These are phyloP conservation scores for Entonaema liquescens DNA, from an alignment of 495 filamentous ascomycete species.

Conservation along the genomic window DNA sequence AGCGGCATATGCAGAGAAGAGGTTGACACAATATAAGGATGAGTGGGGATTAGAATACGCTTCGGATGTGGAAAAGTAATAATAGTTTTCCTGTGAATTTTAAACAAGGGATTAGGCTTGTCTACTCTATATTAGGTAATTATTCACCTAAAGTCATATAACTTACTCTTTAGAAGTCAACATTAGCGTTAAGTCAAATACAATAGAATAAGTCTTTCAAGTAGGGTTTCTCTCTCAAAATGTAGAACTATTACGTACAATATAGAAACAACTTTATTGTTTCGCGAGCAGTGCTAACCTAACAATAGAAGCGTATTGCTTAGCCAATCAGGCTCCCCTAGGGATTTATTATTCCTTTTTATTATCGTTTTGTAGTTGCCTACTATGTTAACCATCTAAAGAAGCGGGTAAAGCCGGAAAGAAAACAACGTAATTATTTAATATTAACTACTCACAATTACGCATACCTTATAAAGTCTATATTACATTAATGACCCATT, in stretches of 20 bases:
- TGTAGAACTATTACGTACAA: no score
- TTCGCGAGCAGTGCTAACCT: no score
- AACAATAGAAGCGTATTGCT: no score
- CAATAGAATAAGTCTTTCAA: no score
- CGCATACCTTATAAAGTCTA: not conserved
- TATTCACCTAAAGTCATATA: no score
- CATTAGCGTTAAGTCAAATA: no score
- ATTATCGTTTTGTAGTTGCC: not conserved
- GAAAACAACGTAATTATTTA: not conserved
- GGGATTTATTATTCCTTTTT: not conserved
- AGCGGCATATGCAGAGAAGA: constrained; percentile 2
- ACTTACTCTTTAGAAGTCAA: no score
- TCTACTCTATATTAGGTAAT: no score
- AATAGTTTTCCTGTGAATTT: not conserved
- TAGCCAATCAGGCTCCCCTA: no score
- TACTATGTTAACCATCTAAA: not conserved
- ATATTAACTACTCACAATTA: not conserved
- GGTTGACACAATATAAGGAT: not conserved
- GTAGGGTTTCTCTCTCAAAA: no score
- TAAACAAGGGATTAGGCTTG: no score
- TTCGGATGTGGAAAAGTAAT: not conserved
- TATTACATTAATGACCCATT: not conserved
- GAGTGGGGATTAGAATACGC: not conserved
- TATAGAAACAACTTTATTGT: no score
- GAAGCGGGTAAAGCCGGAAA: not conserved